These are phyloP conservation scores for Beverwykella pulmonaria DNA, from an alignment of 495 filamentous ascomycete genomes.

Conservation along the genomic window DNA sequence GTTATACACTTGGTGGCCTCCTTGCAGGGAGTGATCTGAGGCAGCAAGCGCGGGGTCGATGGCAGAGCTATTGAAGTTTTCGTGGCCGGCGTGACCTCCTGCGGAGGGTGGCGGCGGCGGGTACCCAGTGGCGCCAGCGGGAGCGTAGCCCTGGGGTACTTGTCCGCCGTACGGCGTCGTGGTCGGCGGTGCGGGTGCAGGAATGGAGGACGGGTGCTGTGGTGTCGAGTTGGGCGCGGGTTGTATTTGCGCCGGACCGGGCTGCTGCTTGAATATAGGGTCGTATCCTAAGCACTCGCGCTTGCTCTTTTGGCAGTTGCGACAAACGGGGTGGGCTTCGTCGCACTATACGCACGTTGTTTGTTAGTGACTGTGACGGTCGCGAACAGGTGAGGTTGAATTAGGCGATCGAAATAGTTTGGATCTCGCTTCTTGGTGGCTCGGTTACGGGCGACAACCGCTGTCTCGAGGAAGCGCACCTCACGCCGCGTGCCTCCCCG, in stretches of 20 bases:
- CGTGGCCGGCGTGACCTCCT: constrained; percentile 42
- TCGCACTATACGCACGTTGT: constrained; percentile 70
- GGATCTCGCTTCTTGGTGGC: constrained; percentile 39
- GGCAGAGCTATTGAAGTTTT: constrained; percentile 62
- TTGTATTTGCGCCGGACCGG: constrained; percentile 76
- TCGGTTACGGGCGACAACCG: constrained; percentile 35
- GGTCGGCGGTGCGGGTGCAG: constrained; percentile 36
- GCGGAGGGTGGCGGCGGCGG: constrained; percentile 51
- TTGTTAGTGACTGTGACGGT: constrained; percentile 13
- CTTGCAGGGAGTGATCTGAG: constrained; percentile 26
- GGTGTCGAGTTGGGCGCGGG: constrained; percentile 61
- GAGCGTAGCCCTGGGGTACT: constrained; percentile 61
- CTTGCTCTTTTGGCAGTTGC: constrained; percentile 98
- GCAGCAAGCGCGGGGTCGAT: constrained; percentile 72
- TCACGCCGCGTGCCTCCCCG: constrained; percentile 11
- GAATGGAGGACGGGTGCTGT: constrained; percentile 38
- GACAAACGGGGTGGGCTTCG: constrained; percentile 90
- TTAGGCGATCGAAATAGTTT: constrained; percentile 31
- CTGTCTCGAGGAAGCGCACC: constrained; percentile 10
- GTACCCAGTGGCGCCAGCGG: constrained; percentile 64
- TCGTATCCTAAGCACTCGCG: constrained; percentile 97
- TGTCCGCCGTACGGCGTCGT: constrained; percentile 45
- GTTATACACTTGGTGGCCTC: constrained; percentile 35
- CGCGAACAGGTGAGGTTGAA: constrained; percentile 24
- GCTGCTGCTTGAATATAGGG: constrained; percentile 91